Evolutionary conservation across 352 stramenopile genomes (phyloP).

Genomic region (Plasmopara muralis): DNA sequence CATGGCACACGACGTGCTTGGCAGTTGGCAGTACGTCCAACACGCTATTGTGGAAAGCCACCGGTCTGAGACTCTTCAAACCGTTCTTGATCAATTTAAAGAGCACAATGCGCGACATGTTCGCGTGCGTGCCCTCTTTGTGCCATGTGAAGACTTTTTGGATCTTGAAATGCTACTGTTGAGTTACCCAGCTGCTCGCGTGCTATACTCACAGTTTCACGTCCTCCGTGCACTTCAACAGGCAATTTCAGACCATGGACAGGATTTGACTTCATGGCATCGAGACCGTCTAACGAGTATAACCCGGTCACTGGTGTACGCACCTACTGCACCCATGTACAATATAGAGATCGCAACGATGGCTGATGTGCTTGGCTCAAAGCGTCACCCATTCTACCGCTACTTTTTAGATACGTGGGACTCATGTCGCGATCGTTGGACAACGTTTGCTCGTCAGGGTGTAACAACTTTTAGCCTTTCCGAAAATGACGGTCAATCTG

Average conservation of each 20-base stretch:
- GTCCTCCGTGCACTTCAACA: conserved; percentile 26
- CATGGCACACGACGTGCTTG: conserved; percentile 25
- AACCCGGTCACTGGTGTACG: conserved; percentile 27
- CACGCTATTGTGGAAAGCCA: conserved; percentile 34
- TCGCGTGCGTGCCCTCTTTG: conserved; percentile 22
- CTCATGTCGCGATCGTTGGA: conserved; percentile 26
- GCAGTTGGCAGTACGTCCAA: conserved; percentile 35
- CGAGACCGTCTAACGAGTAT: conserved; percentile 30
- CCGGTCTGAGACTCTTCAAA: conserved; percentile 21
- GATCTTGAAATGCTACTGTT: conserved; percentile 12
- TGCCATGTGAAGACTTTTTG: conserved; percentile 11
- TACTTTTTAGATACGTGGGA: conserved; percentile 28
- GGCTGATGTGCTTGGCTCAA: conserved; percentile 22
- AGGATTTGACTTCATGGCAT: conserved; percentile 29
- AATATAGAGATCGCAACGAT: conserved; percentile 21
- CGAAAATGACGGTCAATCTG: conserved; percentile 19
- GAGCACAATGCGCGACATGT: conserved; percentile 17
- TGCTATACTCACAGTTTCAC: conserved; percentile 36
- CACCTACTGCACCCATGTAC: conserved; percentile 23
- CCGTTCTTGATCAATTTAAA: conserved; percentile 28
- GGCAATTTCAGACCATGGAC: conserved; percentile 19
- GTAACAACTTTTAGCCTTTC: conserved; percentile 31
- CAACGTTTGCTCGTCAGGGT: conserved; percentile 24
- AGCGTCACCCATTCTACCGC: conserved; percentile 23
- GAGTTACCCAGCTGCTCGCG: conserved; percentile 19